phyloP scores from a whole-genome alignment of 1,139 yeast genomes.

The Yamadazyma taylorii region DNA sequence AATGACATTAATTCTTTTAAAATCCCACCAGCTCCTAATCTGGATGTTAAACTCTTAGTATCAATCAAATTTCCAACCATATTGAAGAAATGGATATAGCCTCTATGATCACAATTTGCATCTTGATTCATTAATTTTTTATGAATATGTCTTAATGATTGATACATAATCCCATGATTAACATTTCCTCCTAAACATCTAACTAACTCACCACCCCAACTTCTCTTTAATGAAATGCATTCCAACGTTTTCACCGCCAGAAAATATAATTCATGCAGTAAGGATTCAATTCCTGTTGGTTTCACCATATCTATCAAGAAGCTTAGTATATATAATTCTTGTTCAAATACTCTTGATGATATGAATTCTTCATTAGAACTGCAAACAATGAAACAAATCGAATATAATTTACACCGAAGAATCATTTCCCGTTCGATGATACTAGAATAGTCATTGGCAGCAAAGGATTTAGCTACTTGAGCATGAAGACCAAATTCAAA shows the following conservation, averaged over 20 bases:
- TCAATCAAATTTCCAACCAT: slow-evolving; percentile 59
- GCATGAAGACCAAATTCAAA: slow-evolving; percentile 63
- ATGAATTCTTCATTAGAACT: slow-evolving; percentile 54
- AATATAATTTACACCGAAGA: slow-evolving; percentile 62
- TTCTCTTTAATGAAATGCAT: slow-evolving; percentile 65
- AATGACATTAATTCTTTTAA: slow-evolving; percentile 66
- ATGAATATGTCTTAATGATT: slow-evolving; percentile 62
- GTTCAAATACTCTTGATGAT: slow-evolving; percentile 65
- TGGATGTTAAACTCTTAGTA: slow-evolving; percentile 48
- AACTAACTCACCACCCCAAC: slow-evolving; percentile 76
- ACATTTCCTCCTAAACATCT: slow-evolving; percentile 89
- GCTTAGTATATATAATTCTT: slow-evolving; percentile 73
- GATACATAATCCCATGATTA: slow-evolving; percentile 79
- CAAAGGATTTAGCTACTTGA: slow-evolving; percentile 71
- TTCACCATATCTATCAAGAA: slow-evolving; percentile 66
- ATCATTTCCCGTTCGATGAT: slow-evolving; percentile 57
- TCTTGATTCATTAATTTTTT: slow-evolving; percentile 43
- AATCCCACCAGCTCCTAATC: slow-evolving; percentile 66
- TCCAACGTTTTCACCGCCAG: slow-evolving; percentile 71
- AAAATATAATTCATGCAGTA: slow-evolving; percentile 52
- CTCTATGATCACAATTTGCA: slow-evolving; percentile 41
- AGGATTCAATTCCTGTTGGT: slow-evolving; percentile 53
- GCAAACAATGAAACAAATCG: slow-evolving; percentile 58
- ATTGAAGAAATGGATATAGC: slow-evolving; percentile 54
- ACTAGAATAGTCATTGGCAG: slow-evolving; percentile 54